Base-by-base conservation (phyloP, 441 rosid species). In the Corymbia calophylla region DNA sequence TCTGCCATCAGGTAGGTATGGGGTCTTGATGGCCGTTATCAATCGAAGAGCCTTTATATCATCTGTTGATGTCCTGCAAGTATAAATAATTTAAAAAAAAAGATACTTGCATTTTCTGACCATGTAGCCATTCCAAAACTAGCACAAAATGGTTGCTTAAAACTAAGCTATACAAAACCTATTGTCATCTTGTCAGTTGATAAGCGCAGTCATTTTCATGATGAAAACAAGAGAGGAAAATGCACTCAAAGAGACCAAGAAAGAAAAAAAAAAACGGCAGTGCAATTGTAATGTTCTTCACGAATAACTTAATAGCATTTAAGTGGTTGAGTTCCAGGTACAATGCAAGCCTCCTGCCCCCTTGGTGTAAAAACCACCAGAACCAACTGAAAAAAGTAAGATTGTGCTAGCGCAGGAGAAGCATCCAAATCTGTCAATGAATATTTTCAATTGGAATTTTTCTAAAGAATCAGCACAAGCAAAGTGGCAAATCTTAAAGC, bases 1-100 rank as follows among this genome's bases (percentile, higher is more conserved):
- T 91, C 99, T 93, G 21, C 99, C 99, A 88, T 97, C 99, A 5
- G 98, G 99, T 49, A 96, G 92, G 93, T 97, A 96, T 3, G 98
- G 98, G 17, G 99, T 96, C 90, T 97, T 97, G 90, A 95, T 96
- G 91, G 99, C 97, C 31, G 99, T 96, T 87, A 97, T 96, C 89
- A 97, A 89, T 89, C 97, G 93, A 90, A 97, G 94, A 89, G 95
- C 89, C 91, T 94, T 96, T 89, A 96, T 95, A 88, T 94, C 98
- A 44, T 94, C 97, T 13, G 95, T 88, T 58, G 94, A 94, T 86
- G 98, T 96, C 94, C 99, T 96, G 94, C 87, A 44, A 23, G 51
- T 77, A 55, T 23, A 60, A 56, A 54, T 29, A n/a, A 32, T 55
- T 21, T 35, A 9, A 11, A 47, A 32, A 32, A 32, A 86, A 8